A percentile compares a stretch with the other conserved stretches of the same genome.
phyloP scores from a whole-genome alignment of 257 asterid species.

The Scutellaria barbata region DNA sequence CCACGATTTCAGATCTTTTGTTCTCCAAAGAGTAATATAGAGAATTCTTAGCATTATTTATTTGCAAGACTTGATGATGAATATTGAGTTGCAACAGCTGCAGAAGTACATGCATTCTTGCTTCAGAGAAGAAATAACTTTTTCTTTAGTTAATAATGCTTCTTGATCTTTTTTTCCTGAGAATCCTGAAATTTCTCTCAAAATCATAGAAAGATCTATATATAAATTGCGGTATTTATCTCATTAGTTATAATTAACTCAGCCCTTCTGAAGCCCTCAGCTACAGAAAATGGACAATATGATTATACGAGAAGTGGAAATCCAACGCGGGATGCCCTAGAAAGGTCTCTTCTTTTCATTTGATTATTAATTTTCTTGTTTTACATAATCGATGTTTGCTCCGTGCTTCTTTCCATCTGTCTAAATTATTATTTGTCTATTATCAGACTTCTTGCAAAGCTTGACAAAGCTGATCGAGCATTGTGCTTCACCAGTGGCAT shows the following conservation, averaged over 20 bases:
- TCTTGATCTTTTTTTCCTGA: background rate
- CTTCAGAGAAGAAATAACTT: background rate
- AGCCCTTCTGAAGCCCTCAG: slow-evolving; percentile 76
- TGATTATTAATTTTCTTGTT: slow-evolving; percentile 18
- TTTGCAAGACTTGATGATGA: background rate
- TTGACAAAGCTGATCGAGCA: slow-evolving; percentile 90
- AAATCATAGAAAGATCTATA: background rate
- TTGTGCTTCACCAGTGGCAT: slow-evolving; percentile 96
- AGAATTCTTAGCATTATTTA: background rate
- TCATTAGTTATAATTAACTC: background rate
- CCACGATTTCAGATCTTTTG: slow-evolving; percentile 2
- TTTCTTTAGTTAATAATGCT: background rate
- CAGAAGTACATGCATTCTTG: background rate
- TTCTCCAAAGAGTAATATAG: background rate
- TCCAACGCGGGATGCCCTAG: slow-evolving; percentile 90
- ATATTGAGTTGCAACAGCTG: slow-evolving; percentile 2
- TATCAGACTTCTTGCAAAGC: slow-evolving; percentile 85
- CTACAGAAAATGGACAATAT: slow-evolving; percentile 72
- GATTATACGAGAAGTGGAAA: slow-evolving; percentile 98
- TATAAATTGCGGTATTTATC: background rate
- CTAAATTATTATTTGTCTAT: slow-evolving; percentile 27
- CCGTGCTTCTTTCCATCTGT: slow-evolving; percentile 3
- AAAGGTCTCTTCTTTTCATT: slow-evolving; percentile 59
- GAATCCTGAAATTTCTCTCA: background rate
- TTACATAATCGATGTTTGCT: background rate